Conservation (phyloP, 108 stramenopile genomes). For the Skeletonema potamos region DNA sequence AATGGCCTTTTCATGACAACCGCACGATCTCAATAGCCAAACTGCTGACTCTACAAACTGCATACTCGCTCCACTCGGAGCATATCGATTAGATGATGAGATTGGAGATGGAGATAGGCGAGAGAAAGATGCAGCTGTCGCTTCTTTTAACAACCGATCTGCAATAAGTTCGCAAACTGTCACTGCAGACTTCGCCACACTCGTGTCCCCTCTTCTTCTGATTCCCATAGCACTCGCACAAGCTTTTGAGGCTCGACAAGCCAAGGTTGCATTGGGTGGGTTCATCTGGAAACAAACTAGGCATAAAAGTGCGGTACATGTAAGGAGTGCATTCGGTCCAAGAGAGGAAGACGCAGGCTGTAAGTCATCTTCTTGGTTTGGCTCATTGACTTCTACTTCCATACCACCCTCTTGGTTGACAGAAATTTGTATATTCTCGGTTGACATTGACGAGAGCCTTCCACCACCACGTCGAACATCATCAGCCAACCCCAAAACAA, state of each 20-base stretch:
- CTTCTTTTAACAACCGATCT: slow-evolving; percentile 63
- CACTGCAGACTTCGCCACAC: slow-evolving; percentile 50
- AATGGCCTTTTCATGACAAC: slow-evolving; percentile 78
- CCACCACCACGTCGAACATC: slow-evolving; percentile 42
- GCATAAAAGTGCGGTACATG: slow-evolving; percentile 74
- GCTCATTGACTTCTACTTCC: slow-evolving; percentile 28
- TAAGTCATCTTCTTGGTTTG: slow-evolving; percentile 1
- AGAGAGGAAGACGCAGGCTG: slow-evolving; percentile 44
- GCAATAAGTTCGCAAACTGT: slow-evolving; percentile 67
- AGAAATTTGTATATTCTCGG: slow-evolving; percentile 51
- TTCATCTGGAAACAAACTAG: slow-evolving; percentile 65
- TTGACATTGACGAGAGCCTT: slow-evolving; percentile 17
- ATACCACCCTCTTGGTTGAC: slow-evolving; percentile 23
- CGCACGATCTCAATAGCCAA: slow-evolving; percentile 84
- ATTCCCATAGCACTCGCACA: slow-evolving; percentile 70
- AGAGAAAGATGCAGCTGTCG: slow-evolving; percentile 38
- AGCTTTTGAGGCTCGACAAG: slow-evolving; percentile 76
- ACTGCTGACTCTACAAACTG: slow-evolving; percentile 82
- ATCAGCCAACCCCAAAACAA: slow-evolving; percentile 72
- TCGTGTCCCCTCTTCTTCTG: slow-evolving; percentile 37
- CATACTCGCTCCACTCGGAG: slow-evolving; percentile 40
- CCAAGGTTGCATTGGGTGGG: slow-evolving; percentile 68
- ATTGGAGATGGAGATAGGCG: slow-evolving; percentile 26
- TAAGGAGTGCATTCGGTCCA: slow-evolving; percentile 48
- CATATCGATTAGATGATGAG: slow-evolving; percentile 24